Percentiles rank a stretch among this genome's conserved stretches.
phyloP scores from a whole-genome alignment of 2,329 filamentous ascomycete genomes.

The Fusarium sp. region DNA sequence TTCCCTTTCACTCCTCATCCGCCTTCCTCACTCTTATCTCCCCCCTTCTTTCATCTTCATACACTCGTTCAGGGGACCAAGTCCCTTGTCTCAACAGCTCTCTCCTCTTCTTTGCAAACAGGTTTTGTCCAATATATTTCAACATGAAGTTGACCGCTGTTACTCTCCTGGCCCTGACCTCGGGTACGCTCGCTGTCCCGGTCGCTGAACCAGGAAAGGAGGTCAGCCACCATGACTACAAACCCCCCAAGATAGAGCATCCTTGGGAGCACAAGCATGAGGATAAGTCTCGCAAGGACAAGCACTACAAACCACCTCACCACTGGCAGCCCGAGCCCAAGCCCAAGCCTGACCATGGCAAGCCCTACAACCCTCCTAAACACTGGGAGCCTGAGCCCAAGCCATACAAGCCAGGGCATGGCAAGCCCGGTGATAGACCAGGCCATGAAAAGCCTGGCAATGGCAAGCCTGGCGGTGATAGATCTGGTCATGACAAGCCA shows the following conservation, averaged over 20 bases:
- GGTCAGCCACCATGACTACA: background rate
- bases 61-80: conserved; percentile 2
- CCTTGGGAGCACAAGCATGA: background rate
- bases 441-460: too few species aligned
- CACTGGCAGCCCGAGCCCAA: too few species aligned
- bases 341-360: too few species aligned
- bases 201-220: conserved; percentile 3
- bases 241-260: background rate
- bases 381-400: too few species aligned
- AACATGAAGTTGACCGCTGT: conserved; percentile 27
- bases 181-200: conserved; percentile 9
- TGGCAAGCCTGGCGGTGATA: background rate
- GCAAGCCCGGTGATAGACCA: too few species aligned
- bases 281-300: too few species aligned
- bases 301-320: too few species aligned
- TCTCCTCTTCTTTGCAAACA: background rate
- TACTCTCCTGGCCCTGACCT: conserved; percentile 13
- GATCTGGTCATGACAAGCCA: background rate
- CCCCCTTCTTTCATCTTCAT: background rate
- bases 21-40: background rate
- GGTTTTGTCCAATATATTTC: background rate
- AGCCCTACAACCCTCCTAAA: too few species aligned
- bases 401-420: too few species aligned
- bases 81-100: background rate
- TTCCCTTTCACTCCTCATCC: background rate